Evolutionary conservation across 2,329 filamentous ascomycete genomes (phyloP), one percentile per base, ranked within the genome.

Genomic region (Pseudopithomyces chartarum): DNA sequence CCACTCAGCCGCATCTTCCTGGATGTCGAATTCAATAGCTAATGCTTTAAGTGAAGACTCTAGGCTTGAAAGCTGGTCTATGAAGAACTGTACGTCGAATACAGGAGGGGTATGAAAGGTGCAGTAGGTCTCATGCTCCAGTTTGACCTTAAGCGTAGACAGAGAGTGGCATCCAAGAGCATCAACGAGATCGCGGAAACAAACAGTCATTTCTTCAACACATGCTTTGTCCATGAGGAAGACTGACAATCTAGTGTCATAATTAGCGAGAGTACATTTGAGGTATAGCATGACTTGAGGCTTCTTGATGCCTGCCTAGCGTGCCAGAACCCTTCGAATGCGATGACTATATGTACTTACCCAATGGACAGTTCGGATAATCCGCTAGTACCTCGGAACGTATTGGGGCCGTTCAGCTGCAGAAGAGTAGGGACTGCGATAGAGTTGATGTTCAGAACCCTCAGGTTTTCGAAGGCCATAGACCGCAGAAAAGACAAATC

Each of bases 321-420:
- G 4, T 4, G 26, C 26, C 26, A 29, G 26, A 8, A 29, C 8
- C 26, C 26, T 29, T 29, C 5, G 26, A 29, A 29, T 29, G 8
- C 4, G 5, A 29, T 5, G 4, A 8, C 26, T 29, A 38, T n/a
- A n/a, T 38, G 34, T 38, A 38, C 34, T 13, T 38, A 40, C 11
- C 59, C 60, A 22, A 68, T 8, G 2, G 48, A 40, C 6, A 69
- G 52, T n/a, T 60, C 34, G 5, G 50, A 48, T 7, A 69, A 46
- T 2, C 60, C 57, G 15, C 57, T 55, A 8, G 61, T 58, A 20
- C 64, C 62, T 19, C 59, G 60, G 6, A 67, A 56, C 43, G 62
- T 64, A 20, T 64, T 59, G 13, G 58, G 65, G 10, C 67, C 65
- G n/a, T 67, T 68, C 15, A 69, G 44, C 12, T 59, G 59, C 13